phyloP scores from a whole-genome alignment of 1,139 yeast genomes.

The Protomyces inouyei region DNA sequence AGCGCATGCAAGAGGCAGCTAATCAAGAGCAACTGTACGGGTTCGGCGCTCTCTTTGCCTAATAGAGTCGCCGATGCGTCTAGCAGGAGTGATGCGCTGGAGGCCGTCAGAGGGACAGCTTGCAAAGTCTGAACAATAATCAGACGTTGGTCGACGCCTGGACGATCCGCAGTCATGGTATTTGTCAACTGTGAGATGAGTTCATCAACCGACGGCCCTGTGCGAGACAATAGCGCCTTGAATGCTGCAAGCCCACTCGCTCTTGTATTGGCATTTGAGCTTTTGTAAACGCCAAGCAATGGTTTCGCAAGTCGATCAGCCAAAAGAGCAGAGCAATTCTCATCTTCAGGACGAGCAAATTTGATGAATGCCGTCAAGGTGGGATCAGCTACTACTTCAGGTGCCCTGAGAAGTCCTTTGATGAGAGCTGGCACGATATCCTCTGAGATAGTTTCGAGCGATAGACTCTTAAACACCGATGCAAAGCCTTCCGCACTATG shows the following conservation, averaged over 20 bases:
- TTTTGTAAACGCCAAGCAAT: constrained; percentile 61
- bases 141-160: constrained; percentile 63
- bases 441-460: constrained; percentile 41
- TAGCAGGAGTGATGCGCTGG: not conserved
- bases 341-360: constrained; percentile 39
- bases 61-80: constrained; percentile 50
- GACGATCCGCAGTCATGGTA: constrained; percentile 39
- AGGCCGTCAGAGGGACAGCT: constrained; percentile 40
- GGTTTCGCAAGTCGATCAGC: constrained; percentile 53
- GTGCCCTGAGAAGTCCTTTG: constrained; percentile 73
- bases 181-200: constrained; percentile 48
- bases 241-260: constrained; percentile 50
- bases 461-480: not conserved
- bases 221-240: constrained; percentile 29
- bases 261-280: constrained; percentile 64
- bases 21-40: constrained; percentile 51
- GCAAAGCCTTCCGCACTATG: constrained; percentile 6
- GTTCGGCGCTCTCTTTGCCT: constrained; percentile 71
- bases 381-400: constrained; percentile 61
- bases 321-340: constrained; percentile 44
- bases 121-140: constrained; percentile 46
- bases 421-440: constrained; percentile 59
- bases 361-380: constrained; percentile 51
- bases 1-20: constrained; percentile 49
- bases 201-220: constrained; percentile 43